A percentile compares a stretch with the other conserved stretches of the same genome.
Evolutionary conservation across 768 basidiomycete species (phyloP).

Genomic region (Lentinula guzmanii): DNA sequence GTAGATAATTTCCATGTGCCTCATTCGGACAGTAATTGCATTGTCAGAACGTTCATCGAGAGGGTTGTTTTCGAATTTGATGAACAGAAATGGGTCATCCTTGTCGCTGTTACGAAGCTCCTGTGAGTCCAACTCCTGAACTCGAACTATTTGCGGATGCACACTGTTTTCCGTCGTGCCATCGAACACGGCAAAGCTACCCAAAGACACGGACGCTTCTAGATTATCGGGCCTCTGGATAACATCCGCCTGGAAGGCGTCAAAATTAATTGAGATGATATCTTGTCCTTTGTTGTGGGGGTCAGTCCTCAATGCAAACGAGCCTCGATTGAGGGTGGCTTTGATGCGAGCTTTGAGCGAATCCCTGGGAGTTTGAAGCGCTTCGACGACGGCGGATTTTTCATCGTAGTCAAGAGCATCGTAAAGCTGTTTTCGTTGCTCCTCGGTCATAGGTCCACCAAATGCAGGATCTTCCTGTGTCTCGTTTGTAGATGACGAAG

Average conservation of each 20-base stretch:
- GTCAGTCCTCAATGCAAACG: constrained; percentile 75
- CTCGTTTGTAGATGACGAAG: constrained; percentile 25
- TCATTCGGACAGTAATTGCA: constrained; percentile 83
- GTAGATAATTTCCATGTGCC: constrained; percentile 96
- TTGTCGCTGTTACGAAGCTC: constrained; percentile 14
- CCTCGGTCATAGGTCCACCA: constrained; percentile 73
- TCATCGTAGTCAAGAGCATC: constrained; percentile 91
- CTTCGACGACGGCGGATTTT: constrained; percentile 62
- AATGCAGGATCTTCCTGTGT: constrained; percentile 51
- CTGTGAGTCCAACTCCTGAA: constrained; percentile 24
- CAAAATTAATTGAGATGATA: constrained; percentile 83
- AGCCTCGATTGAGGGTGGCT: constrained; percentile 81
- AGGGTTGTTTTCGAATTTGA: constrained; percentile 90
- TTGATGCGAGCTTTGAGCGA: constrained; percentile 71
- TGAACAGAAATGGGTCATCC: constrained; percentile 72
- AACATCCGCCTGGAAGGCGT: constrained; percentile 78
- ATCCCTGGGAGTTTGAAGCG: constrained; percentile 70
- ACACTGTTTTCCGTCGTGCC: constrained; percentile 78
- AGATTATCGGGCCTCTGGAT: constrained; percentile 84
- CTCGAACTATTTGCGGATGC: constrained; percentile 88
- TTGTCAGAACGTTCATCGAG: constrained; percentile 89
- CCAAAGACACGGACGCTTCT: constrained; percentile 79
- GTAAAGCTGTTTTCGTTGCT: constrained; percentile 86
- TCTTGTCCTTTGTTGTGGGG: constrained; percentile 61
- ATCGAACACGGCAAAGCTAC: constrained; percentile 84